Evolutionary conservation across 306 rosid species (phyloP), one percentile per base, ranked within the genome.

Genomic region (Abrus pulchellus): DNA sequence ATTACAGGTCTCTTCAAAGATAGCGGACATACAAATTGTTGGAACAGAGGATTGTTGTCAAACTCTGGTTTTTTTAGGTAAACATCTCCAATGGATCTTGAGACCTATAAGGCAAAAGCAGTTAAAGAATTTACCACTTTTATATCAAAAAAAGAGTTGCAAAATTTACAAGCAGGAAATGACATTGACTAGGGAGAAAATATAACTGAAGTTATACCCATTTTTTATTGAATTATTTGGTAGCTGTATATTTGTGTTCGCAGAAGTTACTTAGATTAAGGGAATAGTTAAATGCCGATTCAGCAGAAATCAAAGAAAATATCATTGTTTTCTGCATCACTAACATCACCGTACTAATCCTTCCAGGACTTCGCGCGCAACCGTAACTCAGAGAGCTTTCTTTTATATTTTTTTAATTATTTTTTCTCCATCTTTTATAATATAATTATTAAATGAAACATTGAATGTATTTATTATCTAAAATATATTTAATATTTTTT

Each of bases 21-120:
- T 50, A 91, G 12, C 1, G 87, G 89, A 20, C 67, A 68, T 13
- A 88, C 90, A 45, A 74, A 86, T 44, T 80, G 91, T 38, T 71
- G 92, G 72, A 83, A 89, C 34, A 88, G 54, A 73, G 90, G 91
- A 76, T 85, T 85, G 40, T 84, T 76, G 72, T 83, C 86, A 38
- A 83, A 86, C 73, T 91, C 93, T 1, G 93, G 93, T 47, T 88
- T 89, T 87, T 91, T 91, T 72, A 91, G 83, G 83, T 83, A 91
- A 43, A 84, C 92, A 82, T 91, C 97, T 67, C 97, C 97, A 6
- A 91, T 91, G 63, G 97, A 89, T 84, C 97, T 89, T 65, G 97
- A 91, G 61, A 91, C 97, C 97, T 91, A 44, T 27, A 40, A 64
- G 34, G 40, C n/a, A 66, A 54, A 54, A 49, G n/a, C 11, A 68